These are phyloP conservation scores for Antrodiella citrinella DNA, from an alignment of 768 basidiomycete genomes.

Conservation along the genomic window DNA sequence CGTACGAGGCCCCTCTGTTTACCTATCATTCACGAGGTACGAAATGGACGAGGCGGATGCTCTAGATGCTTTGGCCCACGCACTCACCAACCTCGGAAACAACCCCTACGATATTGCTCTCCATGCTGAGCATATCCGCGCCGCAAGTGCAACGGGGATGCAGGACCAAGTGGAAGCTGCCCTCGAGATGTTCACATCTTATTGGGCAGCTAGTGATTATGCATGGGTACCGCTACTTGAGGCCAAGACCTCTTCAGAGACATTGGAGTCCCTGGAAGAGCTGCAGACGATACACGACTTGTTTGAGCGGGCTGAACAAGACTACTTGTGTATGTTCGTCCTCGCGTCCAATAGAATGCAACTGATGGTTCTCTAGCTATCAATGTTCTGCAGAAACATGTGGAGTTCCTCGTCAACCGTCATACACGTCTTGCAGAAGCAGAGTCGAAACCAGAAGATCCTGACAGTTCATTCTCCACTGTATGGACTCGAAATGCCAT, in stretches of 20 bases:
- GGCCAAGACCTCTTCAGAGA: constrained; percentile 38
- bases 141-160: constrained; percentile 50
- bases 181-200: constrained; percentile 56
- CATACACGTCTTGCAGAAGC: constrained; percentile 27
- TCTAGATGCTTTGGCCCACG: constrained; percentile 54
- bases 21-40: too few relatives aligned
- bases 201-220: constrained; percentile 57
- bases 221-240: constrained; percentile 69
- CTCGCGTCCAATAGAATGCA: constrained; percentile 8
- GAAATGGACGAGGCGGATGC: constrained; percentile 56
- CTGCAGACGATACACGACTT: constrained; percentile 49
- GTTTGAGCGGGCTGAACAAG: constrained; percentile 59
- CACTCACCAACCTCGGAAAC: constrained; percentile 50
- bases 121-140: constrained; percentile 59
- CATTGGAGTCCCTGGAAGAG: constrained; percentile 45
- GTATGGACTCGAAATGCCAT: constrained; percentile 56
- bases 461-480: constrained; percentile 53
- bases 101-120: constrained; percentile 54
- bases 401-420: constrained; percentile 46
- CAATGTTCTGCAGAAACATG: constrained; percentile 58
- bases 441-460: constrained; percentile 36
- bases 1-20: too few relatives aligned
- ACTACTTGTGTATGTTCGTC: constrained; percentile 67
- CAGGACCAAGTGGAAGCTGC: constrained; percentile 53
- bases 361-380: constrained; percentile 47